These are phyloP conservation scores for Astrothelium macrocarpum DNA, from an alignment of 495 filamentous ascomycete genomes.

Conservation along the genomic window DNA sequence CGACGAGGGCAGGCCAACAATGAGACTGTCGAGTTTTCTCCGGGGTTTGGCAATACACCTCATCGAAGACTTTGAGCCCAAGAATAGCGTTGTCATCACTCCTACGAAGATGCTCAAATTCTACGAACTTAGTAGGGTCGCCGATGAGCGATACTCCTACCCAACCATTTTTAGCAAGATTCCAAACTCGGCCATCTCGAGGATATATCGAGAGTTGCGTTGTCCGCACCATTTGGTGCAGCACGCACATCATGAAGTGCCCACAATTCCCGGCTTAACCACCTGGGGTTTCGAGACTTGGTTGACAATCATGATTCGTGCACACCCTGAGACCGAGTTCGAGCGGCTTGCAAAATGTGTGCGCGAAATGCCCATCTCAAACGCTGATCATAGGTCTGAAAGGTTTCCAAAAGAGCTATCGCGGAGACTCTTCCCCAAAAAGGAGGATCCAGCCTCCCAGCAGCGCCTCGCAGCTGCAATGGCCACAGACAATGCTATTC, in stretches of 20 bases:
- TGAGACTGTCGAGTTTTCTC: conserved; percentile 60
- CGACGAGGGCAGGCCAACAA: conserved; percentile 53
- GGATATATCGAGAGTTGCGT: conserved; percentile 63
- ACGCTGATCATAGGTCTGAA: conserved; percentile 61
- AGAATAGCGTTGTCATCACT: conserved; percentile 66
- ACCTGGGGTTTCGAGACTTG: conserved; percentile 69
- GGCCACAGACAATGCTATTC: conserved; percentile 18
- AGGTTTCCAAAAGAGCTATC: conserved; percentile 72
- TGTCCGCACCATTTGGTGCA: conserved; percentile 80
- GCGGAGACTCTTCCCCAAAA: conserved; percentile 56
- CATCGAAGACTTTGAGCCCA: conserved; percentile 70
- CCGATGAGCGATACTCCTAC: conserved; percentile 60
- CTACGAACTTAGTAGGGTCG: conserved; percentile 55
- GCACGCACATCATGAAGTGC: conserved; percentile 35
- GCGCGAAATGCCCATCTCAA: conserved; percentile 63
- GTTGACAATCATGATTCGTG: conserved; percentile 65
- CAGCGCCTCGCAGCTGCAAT: conserved; percentile 29
- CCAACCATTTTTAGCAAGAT: conserved; percentile 42
- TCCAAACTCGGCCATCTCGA: conserved; percentile 43
- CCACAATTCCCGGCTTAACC: conserved; percentile 68
- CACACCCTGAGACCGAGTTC: conserved; percentile 70
- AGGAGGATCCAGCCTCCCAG: conserved; percentile 24
- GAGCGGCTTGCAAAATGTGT: conserved; percentile 64
- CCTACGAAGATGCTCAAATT: conserved; percentile 72
- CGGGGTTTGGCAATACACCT: conserved; percentile 69